Evolutionary conservation across 2,329 filamentous ascomycete genomes (phyloP).

Genomic region (Fonsecaea erecta): DNA sequence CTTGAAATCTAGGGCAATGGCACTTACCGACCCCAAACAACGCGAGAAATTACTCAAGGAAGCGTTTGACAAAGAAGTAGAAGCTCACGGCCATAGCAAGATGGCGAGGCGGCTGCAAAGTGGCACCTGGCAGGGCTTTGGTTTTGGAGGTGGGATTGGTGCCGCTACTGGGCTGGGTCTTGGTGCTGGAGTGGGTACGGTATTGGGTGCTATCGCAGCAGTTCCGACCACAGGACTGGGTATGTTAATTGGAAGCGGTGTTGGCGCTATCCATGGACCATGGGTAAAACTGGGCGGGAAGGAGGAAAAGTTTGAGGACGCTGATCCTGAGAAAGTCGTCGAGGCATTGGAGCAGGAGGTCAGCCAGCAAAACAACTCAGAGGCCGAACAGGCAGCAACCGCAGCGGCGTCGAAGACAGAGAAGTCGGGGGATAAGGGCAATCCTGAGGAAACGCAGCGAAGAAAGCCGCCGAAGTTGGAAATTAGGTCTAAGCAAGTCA

Average conservation of each 20-base stretch:
- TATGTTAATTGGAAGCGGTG: constrained; percentile 26
- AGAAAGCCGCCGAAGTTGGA: constrained; percentile 32
- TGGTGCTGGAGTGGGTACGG: constrained; percentile 27
- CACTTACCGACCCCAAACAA: constrained; percentile 26
- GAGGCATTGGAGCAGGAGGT: constrained; percentile 29
- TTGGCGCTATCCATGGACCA: constrained; percentile 30
- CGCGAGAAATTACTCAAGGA: constrained; percentile 29
- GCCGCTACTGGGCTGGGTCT: constrained; percentile 30
- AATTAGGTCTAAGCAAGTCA: constrained; percentile 25
- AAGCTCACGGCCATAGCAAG: constrained; percentile 33
- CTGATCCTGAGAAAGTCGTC: constrained; percentile 26
- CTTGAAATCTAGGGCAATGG: constrained; percentile 29
- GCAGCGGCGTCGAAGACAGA: not conserved
- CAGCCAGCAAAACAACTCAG: not conserved
- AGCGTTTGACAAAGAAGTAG: constrained; percentile 33
- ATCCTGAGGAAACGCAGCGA: constrained; percentile 13
- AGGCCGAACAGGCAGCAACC: not conserved
- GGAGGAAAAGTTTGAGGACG: constrained; percentile 32
- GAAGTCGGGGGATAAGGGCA: not conserved
- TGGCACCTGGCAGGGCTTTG: constrained; percentile 30
- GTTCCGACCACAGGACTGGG: constrained; percentile 30
- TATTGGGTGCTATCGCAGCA: constrained; percentile 24
- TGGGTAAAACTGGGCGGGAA: constrained; percentile 31
- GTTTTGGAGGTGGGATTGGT: constrained; percentile 31
- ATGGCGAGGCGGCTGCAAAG: constrained; percentile 32